Base-by-base conservation (phyloP, 148 eudicot species). In the Vaccinium macrocarpon region DNA sequence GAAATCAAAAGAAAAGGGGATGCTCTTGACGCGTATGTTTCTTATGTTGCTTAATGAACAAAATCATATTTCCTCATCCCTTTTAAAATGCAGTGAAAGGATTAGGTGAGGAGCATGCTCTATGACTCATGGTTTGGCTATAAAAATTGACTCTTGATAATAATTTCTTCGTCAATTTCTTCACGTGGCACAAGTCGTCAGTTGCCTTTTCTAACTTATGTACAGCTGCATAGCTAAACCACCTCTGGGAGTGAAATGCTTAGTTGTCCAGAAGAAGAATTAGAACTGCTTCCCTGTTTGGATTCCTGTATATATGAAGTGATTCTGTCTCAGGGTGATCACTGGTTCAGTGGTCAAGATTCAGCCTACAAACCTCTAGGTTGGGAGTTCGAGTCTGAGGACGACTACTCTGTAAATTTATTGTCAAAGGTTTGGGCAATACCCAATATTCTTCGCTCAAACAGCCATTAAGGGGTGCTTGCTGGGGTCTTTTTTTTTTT, bases 21-120 rank as follows among this genome's bases (percentile, higher is more conserved):
- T 68, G 86, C 87, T 53, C 93, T 97, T 74, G 82, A 82, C 64
- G 86, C 75, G 95, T 93, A 91, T 35, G 90, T 79, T 80, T 61
- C 66, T 21, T 56, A 42, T 81, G 15, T 13, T 48, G 29, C 50
- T 64, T 48, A 8, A 59, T 42, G 46, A 42, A 42, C 23, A 23
- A 55, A 15, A 82, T 25, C 38, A 38, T 73, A 13, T 14, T 66
- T 68, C 18, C 42, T 55, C 27, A 18, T 27, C 8, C 35, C 59
- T 55, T 32, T 42, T 53, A 52, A 10, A 21, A 29, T 29, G 64
- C 25, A 5, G 35, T 51, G 62, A 9, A 71, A 71, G 21, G 29
- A 70, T 51, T n/a, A 29, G 5, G 29, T 2, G 35, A 52, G n/a
- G 21, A 9, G 51, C 42, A 16, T 50, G 48, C 52, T 50, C 7